Conservation (phyloP, 352 stramenopile species). For the Phytophthora hybrid region DNA sequence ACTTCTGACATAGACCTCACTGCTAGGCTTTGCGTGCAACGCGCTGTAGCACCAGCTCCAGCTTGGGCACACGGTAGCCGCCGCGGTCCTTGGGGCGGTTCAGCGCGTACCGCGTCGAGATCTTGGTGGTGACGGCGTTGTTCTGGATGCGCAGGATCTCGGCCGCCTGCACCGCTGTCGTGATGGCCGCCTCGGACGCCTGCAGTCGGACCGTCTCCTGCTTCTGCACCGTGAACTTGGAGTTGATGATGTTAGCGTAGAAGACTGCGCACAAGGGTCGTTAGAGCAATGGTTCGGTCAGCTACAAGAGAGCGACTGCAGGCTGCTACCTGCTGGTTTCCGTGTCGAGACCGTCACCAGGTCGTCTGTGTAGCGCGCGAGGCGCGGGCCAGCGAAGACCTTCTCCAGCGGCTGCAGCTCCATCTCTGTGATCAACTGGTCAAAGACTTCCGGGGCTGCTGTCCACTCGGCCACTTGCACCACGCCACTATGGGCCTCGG, state of each 20-base stretch:
- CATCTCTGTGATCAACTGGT: slow-evolving; percentile 56
- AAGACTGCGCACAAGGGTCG: slow-evolving; percentile 51
- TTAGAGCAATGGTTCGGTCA: slow-evolving; percentile 12
- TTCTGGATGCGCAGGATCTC: slow-evolving; percentile 79
- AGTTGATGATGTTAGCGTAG: slow-evolving; percentile 85
- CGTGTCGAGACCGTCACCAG: slow-evolving; percentile 73
- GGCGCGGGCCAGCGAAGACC: slow-evolving; percentile 58
- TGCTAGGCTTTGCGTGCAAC: slow-evolving; percentile 44
- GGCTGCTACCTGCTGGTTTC: slow-evolving; percentile 65
- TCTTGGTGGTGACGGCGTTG: slow-evolving; percentile 64
- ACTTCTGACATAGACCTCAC: slow-evolving; percentile 1
- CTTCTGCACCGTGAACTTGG: slow-evolving; percentile 80
- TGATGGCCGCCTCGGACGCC: slow-evolving; percentile 73
- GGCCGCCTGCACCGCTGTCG: slow-evolving; percentile 72
- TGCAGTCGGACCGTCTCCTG: slow-evolving; percentile 71
- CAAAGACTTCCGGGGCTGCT: slow-evolving; percentile 41
- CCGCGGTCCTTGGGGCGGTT: slow-evolving; percentile 58
- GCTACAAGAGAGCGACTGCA: not conserved
- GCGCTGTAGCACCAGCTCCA: slow-evolving; percentile 72
- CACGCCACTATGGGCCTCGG: slow-evolving; percentile 21
- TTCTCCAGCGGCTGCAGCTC: slow-evolving; percentile 55
- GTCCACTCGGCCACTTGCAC: slow-evolving; percentile 47
- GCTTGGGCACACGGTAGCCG: slow-evolving; percentile 74
- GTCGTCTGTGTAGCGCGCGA: slow-evolving; percentile 76
- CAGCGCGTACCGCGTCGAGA: slow-evolving; percentile 73